These are phyloP conservation scores for Polychaeton citri DNA, from an alignment of 2,329 filamentous ascomycete species.

Conservation along the genomic window DNA sequence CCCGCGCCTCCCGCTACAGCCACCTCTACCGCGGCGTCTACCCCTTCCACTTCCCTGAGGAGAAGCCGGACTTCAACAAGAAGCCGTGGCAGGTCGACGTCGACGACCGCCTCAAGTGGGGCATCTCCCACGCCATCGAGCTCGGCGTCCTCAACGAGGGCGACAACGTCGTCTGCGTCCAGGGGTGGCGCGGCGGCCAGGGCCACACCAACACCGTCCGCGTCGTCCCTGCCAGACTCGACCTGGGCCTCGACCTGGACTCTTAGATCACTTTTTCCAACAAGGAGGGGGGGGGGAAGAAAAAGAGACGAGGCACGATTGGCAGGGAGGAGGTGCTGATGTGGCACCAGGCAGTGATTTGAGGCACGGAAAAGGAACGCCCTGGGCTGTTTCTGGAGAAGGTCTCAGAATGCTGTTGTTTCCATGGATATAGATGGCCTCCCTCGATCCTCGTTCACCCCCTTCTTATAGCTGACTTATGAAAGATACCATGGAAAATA, in stretches of 20 bases:
- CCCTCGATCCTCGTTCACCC: too few relatives aligned
- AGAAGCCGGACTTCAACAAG: conserved; percentile 86
- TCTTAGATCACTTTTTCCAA: too few relatives aligned
- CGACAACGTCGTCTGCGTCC: conserved; percentile 69
- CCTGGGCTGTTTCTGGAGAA: too few relatives aligned
- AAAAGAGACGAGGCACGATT: too few relatives aligned
- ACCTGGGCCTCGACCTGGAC: conserved; percentile 36
- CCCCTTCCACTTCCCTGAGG: conserved; percentile 86
- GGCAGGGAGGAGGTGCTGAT: too few relatives aligned
- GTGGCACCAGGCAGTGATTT: too few relatives aligned
- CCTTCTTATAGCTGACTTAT: too few relatives aligned
- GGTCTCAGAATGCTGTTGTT: too few relatives aligned
- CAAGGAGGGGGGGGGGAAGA: too few relatives aligned
- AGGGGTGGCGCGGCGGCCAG: conserved; percentile 86
- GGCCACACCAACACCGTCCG: conserved; percentile 73
- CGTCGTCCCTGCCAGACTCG: conserved; percentile 37
- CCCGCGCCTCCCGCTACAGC: conserved; percentile 70
- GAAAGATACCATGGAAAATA: too few relatives aligned
- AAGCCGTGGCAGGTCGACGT: conserved; percentile 99
- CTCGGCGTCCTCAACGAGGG: conserved; percentile 62
- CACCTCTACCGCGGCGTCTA: conserved; percentile 97
- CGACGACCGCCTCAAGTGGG: conserved; percentile 95
- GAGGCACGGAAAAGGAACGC: too few relatives aligned
- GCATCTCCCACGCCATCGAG: conserved; percentile 72
- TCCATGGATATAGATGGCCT: too few relatives aligned